phyloP scores from a whole-genome alignment of 2,329 filamentous ascomycete species.

The Penicillium fuscoglaucum region DNA sequence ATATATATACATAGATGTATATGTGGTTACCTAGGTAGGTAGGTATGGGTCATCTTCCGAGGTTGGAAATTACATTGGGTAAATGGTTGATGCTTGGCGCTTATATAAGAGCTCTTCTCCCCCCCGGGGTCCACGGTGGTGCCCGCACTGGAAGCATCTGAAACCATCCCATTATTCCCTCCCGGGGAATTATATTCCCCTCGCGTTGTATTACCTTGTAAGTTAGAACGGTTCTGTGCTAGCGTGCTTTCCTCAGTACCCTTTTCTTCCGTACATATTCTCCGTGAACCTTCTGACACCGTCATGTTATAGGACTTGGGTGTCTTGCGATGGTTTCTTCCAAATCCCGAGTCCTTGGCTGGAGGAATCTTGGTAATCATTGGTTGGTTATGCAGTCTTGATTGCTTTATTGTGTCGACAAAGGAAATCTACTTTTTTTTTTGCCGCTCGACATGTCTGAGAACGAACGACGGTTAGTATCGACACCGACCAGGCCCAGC shows the following conservation, averaged over 20 bases:
- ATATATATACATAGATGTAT: not conserved
- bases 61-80: too few species aligned
- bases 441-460: slow-evolving; percentile 20
- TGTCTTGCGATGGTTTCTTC: slow-evolving; percentile 24
- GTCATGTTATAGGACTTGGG: not conserved
- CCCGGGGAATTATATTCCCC: slow-evolving; percentile 7
- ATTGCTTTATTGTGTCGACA: slow-evolving; percentile 8
- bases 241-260: not conserved
- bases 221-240: slow-evolving; percentile 5
- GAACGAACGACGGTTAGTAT: slow-evolving; percentile 13
- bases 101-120: slow-evolving; percentile 5
- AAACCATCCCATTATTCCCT: slow-evolving; percentile 3
- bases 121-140: not conserved
- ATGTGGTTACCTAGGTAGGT: not conserved
- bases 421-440: slow-evolving; percentile 1
- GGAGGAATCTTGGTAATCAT: slow-evolving; percentile 25
- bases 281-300: slow-evolving; percentile 5
- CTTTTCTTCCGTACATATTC: slow-evolving; percentile 1
- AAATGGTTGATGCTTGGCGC: slow-evolving; percentile 9
- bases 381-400: slow-evolving; percentile 20
- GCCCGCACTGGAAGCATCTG: slow-evolving; percentile 3
- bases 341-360: slow-evolving; percentile 18
- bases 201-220: slow-evolving; percentile 11
- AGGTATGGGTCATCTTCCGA: too few species aligned
- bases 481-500: slow-evolving; percentile 7